phyloP scores from a whole-genome alignment of 2,329 filamentous ascomycete species.

The Dothidotthia symphoricarpi region DNA sequence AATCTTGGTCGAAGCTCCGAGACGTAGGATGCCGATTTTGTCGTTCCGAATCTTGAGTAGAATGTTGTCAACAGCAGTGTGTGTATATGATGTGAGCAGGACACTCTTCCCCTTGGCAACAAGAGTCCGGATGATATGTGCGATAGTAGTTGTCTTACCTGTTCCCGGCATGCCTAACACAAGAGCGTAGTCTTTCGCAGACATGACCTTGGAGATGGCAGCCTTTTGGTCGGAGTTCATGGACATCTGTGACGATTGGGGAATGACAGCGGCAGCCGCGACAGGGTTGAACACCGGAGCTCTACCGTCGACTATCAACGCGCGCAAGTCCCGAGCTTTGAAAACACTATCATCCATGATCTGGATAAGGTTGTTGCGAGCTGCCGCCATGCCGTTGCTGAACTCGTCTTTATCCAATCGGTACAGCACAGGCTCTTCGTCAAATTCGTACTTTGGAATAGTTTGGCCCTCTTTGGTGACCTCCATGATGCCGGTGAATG shows the following conservation, averaged over 20 bases:
- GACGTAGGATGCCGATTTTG: conserved; percentile 74
- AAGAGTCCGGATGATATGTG: conserved; percentile 90
- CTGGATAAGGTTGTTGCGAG: conserved; percentile 89
- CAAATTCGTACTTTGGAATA: conserved; percentile 37
- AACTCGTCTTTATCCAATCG: conserved; percentile 97
- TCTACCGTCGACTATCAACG: conserved; percentile 74
- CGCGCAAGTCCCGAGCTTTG: conserved; percentile 69
- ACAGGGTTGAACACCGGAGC: conserved; percentile 69
- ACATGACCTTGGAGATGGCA: conserved; percentile 94
- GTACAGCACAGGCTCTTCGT: conserved; percentile 64
- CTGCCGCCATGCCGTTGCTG: conserved; percentile 93
- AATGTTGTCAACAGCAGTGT: conserved; percentile 98
- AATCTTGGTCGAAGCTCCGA: conserved; percentile 81
- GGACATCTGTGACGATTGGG: conserved; percentile 54
- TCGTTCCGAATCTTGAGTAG: conserved; percentile 83
- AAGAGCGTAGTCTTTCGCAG: conserved; percentile 90
- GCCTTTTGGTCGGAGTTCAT: conserved; percentile 85
- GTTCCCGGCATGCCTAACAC: conserved; percentile 98
- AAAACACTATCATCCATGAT: conserved; percentile 80
- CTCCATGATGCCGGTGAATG: conserved; percentile 90
- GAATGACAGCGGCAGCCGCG: conserved; percentile 61
- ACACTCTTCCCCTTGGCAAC: conserved; percentile 89
- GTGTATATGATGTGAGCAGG: conserved; percentile 90
- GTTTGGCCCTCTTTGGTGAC: conserved; percentile 57
- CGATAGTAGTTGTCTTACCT: conserved; percentile 96